Percentiles rank a stretch among this genome's conserved stretches.
Conservation (phyloP, 1,139 yeast genomes). For the Pichia norvegensis region DNA sequence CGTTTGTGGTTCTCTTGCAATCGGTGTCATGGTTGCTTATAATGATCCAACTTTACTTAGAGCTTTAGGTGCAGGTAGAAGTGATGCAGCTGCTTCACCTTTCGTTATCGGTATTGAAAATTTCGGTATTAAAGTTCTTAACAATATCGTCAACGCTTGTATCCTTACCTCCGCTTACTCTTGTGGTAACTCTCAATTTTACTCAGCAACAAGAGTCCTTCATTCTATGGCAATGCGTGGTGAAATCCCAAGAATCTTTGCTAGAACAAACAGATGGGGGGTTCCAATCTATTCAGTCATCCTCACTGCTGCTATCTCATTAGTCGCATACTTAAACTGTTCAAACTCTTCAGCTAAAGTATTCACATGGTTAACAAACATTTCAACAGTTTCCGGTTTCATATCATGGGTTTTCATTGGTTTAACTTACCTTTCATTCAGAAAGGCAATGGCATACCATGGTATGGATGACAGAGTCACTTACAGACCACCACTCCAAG, state of each 20-base stretch:
- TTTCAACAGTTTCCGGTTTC: slow-evolving; percentile 39
- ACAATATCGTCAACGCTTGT: slow-evolving; percentile 29
- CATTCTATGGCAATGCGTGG: slow-evolving; percentile 33
- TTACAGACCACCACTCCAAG: slow-evolving; percentile 38
- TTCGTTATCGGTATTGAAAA: slow-evolving; percentile 24
- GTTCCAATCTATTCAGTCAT: slow-evolving; percentile 33
- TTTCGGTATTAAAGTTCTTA: slow-evolving; percentile 24
- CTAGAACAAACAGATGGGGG: slow-evolving; percentile 28
- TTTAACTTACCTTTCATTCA: slow-evolving; percentile 44
- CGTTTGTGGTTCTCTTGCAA: slow-evolving; percentile 25
- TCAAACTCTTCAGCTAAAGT: slow-evolving; percentile 26
- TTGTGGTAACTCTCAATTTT: slow-evolving; percentile 35
- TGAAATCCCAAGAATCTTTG: slow-evolving; percentile 30
- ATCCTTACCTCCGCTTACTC: slow-evolving; percentile 31
- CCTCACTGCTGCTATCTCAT: slow-evolving; percentile 32
- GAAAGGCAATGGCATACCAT: slow-evolving; percentile 42
- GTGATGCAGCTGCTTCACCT: slow-evolving; percentile 25
- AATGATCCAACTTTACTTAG: slow-evolving; percentile 17
- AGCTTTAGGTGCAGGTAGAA: slow-evolving; percentile 19
- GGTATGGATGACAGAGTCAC: slow-evolving; percentile 39
- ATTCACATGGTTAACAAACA: slow-evolving; percentile 35
- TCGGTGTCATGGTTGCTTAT: slow-evolving; percentile 21
- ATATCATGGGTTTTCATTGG: slow-evolving; percentile 38
- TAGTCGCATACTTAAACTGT: slow-evolving; percentile 29
- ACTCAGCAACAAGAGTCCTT: slow-evolving; percentile 33